phyloP scores from a whole-genome alignment of 495 filamentous ascomycete species.

The Aspergillus mulundensis region DNA sequence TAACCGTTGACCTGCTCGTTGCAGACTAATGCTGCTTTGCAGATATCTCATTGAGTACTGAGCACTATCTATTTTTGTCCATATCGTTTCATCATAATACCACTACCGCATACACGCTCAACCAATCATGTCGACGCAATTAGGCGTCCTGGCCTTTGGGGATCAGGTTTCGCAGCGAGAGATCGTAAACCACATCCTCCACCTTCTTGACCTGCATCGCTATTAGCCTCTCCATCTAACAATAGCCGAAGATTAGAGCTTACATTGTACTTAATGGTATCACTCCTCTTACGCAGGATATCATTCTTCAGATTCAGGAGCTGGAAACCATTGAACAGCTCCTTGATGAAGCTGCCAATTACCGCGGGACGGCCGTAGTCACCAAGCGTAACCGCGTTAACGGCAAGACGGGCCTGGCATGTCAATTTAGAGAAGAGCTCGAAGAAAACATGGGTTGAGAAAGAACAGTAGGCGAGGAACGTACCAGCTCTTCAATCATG shows the following conservation, averaged over 20 bases:
- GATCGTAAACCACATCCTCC: constrained; percentile 95
- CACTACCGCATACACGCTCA: background rate
- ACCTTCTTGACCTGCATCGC: constrained; percentile 74
- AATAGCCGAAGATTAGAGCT: constrained; percentile 20
- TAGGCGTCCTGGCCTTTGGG: constrained; percentile 38
- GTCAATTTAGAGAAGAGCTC: constrained; percentile 3
- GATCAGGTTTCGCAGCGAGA: constrained; percentile 79
- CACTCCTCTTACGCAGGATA: constrained; percentile 75
- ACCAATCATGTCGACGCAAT: background rate
- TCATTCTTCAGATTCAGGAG: constrained; percentile 97
- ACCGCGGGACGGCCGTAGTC: constrained; percentile 78
- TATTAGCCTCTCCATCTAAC: background rate
- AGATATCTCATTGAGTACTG: background rate
- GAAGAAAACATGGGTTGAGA: background rate
- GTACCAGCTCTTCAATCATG: constrained; percentile 87
- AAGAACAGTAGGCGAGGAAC: too few species aligned
- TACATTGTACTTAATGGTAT: constrained; percentile 92
- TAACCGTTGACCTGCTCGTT: background rate
- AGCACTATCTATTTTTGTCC: background rate
- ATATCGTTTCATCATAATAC: background rate
- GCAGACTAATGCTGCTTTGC: background rate
- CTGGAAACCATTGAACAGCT: constrained; percentile 93
- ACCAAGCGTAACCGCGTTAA: constrained; percentile 91
- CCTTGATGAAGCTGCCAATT: constrained; percentile 91
- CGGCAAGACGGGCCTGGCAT: constrained; percentile 70